Evolutionary conservation across 1,139 yeast species (phyloP).

Genomic region (Kodamaea ohmeri): DNA sequence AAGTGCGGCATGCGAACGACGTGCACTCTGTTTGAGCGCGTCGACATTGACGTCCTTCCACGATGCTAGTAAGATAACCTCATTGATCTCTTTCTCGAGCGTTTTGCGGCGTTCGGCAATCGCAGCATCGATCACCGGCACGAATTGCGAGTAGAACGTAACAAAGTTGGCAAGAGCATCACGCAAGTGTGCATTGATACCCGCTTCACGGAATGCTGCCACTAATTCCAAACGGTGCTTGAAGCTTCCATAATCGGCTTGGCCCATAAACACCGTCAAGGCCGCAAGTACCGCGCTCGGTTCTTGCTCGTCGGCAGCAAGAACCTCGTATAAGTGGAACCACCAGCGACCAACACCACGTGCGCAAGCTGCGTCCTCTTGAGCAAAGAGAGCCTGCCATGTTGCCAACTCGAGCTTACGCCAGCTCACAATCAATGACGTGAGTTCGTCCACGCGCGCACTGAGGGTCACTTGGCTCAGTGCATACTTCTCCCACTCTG

Average conservation of each 20-base stretch:
- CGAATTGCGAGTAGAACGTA: constrained; percentile 65
- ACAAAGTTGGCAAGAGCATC: constrained; percentile 61
- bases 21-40: constrained; percentile 91
- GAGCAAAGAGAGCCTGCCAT: constrained; percentile 74
- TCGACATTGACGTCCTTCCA: constrained; percentile 97
- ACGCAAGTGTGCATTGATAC: constrained; percentile 10
- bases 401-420: constrained; percentile 80
- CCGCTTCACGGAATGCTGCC: constrained; percentile 50
- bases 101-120: constrained; percentile 47
- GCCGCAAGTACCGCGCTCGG: constrained; percentile 56
- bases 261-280: constrained; percentile 71
- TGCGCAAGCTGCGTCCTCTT: constrained; percentile 58
- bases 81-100: constrained; percentile 77
- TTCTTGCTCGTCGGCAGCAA: constrained; percentile 39
- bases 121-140: constrained; percentile 42
- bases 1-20: constrained; percentile 77
- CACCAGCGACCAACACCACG: constrained; percentile 76
- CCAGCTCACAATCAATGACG: constrained; percentile 81
- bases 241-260: constrained; percentile 75
- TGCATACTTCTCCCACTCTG: constrained; percentile 95
- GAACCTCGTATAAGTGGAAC: constrained; percentile 82
- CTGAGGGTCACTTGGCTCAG: constrained; percentile 70
- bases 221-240: constrained; percentile 54
- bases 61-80: constrained; percentile 83
- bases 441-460: constrained; percentile 53